Conservation (phyloP, 495 filamentous ascomycete species). For the Talaromyces nanjingensis region DNA sequence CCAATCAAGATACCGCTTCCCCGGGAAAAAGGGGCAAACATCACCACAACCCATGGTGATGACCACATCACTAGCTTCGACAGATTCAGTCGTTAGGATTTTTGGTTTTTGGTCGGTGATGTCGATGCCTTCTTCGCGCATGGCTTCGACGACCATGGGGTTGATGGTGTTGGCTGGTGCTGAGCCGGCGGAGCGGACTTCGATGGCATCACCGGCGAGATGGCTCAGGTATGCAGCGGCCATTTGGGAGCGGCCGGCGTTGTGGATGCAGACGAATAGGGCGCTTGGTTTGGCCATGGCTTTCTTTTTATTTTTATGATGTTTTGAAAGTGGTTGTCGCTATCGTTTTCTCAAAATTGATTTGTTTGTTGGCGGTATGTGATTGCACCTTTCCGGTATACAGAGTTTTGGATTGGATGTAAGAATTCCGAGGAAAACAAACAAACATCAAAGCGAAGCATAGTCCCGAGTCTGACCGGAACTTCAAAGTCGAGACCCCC, state of each 20-base stretch:
- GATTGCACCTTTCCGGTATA: not conserved
- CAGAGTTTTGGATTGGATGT: not conserved
- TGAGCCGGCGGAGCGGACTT: constrained; percentile 24
- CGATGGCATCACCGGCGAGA: constrained; percentile 19
- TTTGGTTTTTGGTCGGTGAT: constrained; percentile 19
- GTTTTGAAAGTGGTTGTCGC: not conserved
- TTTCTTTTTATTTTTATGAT: not conserved
- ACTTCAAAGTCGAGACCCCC: not conserved
- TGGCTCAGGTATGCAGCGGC: constrained; percentile 21
- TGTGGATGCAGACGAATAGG: constrained; percentile 25
- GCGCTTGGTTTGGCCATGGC: constrained; percentile 16
- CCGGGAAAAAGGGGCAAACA: constrained; percentile 21
- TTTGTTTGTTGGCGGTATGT: not conserved
- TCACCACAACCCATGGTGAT: constrained; percentile 27
- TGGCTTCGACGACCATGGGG: constrained; percentile 20
- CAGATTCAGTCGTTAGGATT: constrained; percentile 19
- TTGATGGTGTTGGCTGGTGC: constrained; percentile 22
- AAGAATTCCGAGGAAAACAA: not conserved
- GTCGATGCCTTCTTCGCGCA: constrained; percentile 28
- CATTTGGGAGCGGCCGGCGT: constrained; percentile 26
- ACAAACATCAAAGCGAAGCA: not conserved
- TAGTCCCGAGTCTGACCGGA: not conserved
- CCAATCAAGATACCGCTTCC: constrained; percentile 25
- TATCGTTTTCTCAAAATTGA: not conserved
- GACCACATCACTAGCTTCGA: constrained; percentile 21